Conservation (phyloP, 768 basidiomycete species). For the Lactarius hengduanensis region DNA sequence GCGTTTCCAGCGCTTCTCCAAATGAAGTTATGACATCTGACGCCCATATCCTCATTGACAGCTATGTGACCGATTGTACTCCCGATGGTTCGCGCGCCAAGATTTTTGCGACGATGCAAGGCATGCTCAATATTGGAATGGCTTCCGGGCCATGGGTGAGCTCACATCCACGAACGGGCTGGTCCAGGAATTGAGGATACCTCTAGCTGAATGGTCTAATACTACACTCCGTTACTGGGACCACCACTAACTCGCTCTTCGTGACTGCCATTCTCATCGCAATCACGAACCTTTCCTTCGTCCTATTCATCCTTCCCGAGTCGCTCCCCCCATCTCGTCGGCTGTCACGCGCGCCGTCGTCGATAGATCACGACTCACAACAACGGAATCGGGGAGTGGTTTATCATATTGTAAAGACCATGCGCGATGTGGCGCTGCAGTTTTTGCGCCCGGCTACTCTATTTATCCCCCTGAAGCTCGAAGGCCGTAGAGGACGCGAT, state of each 20-base stretch:
- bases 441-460: conserved; percentile 26
- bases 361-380: conserved; percentile 2
- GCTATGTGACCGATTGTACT: conserved; percentile 29
- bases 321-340: conserved; percentile 24
- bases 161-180: neutral
- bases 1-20: neutral
- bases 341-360: conserved; percentile 2
- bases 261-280: conserved; percentile 25
- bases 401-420: neutral
- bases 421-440: conserved; percentile 13
- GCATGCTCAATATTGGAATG: conserved; percentile 30
- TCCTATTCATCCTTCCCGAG: conserved; percentile 27
- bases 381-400: conserved; percentile 7
- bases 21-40: neutral
- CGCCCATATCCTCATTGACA: neutral
- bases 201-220: conserved; percentile 26
- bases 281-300: conserved; percentile 23
- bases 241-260: conserved; percentile 23
- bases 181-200: neutral
- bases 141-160: conserved; percentile 29
- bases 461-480: conserved; percentile 24
- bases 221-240: conserved; percentile 17
- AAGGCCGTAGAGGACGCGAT: conserved; percentile 25
- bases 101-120: conserved; percentile 29
- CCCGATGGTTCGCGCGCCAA: conserved; percentile 29